phyloP scores from a whole-genome alignment of 2,329 filamentous ascomycete species.

The Botryotinia narcissicola region DNA sequence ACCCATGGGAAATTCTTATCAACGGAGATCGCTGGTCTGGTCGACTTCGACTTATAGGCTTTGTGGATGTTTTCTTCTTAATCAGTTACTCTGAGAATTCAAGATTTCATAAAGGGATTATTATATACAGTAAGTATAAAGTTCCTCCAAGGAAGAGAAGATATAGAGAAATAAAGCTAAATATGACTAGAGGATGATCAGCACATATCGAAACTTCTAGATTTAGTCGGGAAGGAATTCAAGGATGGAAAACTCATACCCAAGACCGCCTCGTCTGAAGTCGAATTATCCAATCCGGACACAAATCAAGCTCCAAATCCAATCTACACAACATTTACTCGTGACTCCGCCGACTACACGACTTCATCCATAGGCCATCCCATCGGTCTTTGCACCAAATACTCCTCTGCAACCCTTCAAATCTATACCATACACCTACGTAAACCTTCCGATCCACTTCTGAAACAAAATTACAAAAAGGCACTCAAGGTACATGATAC shows the following conservation, averaged over 20 bases:
- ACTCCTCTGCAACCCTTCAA: conserved; percentile 12
- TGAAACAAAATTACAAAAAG: conserved; percentile 22
- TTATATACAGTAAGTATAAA: conserved; percentile 21
- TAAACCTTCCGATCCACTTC: conserved; percentile 19
- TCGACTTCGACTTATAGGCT: conserved; percentile 40
- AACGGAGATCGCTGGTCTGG: conserved; percentile 38
- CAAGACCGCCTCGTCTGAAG: not conserved
- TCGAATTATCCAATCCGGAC: not conserved
- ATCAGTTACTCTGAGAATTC: conserved; percentile 39
- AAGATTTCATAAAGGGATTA: conserved; percentile 38
- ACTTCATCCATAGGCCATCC: conserved; percentile 19
- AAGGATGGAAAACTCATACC: not conserved
- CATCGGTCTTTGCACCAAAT: conserved; percentile 22
- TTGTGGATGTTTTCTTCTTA: conserved; percentile 40
- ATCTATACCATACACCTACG: conserved; percentile 22
- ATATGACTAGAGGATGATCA: conserved; percentile 19
- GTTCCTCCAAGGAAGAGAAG: not conserved
- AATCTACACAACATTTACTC: conserved; percentile 20
- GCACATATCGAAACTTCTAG: conserved; percentile 20
- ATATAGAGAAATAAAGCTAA: not conserved
- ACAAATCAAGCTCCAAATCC: not conserved
- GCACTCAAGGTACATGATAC: conserved; percentile 24
- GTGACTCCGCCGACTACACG: conserved; percentile 21
- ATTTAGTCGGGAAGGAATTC: not conserved
- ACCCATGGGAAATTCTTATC: conserved; percentile 40